These are phyloP conservation scores for Aspergillus sp. DNA, from an alignment of 2,329 filamentous ascomycete genomes.

Conservation along the genomic window DNA sequence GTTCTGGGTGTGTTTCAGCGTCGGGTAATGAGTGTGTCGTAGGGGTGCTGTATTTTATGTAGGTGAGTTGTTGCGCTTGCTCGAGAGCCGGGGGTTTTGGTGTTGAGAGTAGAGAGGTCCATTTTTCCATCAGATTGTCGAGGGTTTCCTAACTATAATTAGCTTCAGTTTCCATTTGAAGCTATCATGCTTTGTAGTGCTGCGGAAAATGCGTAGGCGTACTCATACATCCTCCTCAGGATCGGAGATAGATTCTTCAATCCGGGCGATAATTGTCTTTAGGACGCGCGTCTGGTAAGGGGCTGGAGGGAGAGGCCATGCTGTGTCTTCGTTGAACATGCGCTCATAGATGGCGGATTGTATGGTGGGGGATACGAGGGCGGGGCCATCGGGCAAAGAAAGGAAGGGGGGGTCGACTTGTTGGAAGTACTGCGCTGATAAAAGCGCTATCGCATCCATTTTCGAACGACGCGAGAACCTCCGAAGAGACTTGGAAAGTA, in stretches of 20 bases:
- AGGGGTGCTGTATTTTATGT: conserved; percentile 67
- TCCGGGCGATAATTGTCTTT: conserved; percentile 67
- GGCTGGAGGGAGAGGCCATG: conserved; percentile 61
- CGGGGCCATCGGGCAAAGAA: conserved; percentile 58
- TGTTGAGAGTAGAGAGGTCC: conserved; percentile 65
- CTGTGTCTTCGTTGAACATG: conserved; percentile 62
- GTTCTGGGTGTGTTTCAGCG: background rate
- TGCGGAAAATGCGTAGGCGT: conserved; percentile 1
- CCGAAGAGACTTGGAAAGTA: background rate
- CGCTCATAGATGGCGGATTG: conserved; percentile 67
- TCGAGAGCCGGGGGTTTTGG: conserved; percentile 64
- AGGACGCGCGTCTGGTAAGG: conserved; percentile 71
- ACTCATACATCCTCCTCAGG: conserved; percentile 78
- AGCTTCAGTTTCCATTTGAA: background rate
- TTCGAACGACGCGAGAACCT: background rate
- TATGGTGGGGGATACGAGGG: conserved; percentile 60
- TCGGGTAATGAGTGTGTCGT: conserved; percentile 2
- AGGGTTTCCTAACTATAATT: conserved; percentile 67
- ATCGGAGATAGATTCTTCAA: conserved; percentile 74
- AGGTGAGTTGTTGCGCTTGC: conserved; percentile 69
- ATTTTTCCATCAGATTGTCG: conserved; percentile 70
- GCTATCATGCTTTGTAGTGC: background rate
- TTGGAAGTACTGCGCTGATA: conserved; percentile 74
- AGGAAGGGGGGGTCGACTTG: conserved; percentile 62
- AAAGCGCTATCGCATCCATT: conserved; percentile 31